A percentile compares a stretch with the other conserved stretches of the same genome.
Conservation (phyloP, 495 filamentous ascomycete genomes). For the Podospora bellae-mahoneyi region DNA sequence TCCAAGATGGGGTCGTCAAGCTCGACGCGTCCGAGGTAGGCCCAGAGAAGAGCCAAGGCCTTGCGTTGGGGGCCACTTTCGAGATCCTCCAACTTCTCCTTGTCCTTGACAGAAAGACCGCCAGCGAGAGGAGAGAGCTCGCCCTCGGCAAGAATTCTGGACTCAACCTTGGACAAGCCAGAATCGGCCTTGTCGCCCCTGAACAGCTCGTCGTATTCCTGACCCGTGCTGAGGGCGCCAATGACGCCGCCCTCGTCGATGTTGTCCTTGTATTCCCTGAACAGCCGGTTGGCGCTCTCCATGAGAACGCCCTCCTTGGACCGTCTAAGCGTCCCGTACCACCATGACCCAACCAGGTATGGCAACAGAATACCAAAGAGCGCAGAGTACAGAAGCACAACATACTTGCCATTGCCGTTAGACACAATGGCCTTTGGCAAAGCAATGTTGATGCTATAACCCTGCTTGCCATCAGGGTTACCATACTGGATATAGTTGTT, state of each 20-base stretch:
- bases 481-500: slow-evolving; percentile 96
- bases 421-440: slow-evolving; percentile 89
- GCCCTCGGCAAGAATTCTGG: slow-evolving; percentile 62
- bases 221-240: slow-evolving; percentile 72
- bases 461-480: slow-evolving; percentile 96
- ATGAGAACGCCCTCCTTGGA: slow-evolving; percentile 90
- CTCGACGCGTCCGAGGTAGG: slow-evolving; percentile 84
- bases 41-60: slow-evolving; percentile 87
- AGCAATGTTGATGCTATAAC: slow-evolving; percentile 95
- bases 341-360: slow-evolving; percentile 94
- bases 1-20: slow-evolving; percentile 66
- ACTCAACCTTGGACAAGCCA: slow-evolving; percentile 76
- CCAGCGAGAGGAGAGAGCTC: slow-evolving; percentile 44
- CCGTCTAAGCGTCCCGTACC: slow-evolving; percentile 90
- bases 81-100: slow-evolving; percentile 62
- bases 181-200: slow-evolving; percentile 70
- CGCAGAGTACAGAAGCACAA: slow-evolving; percentile 80
- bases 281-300: slow-evolving; percentile 87
- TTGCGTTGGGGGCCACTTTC: slow-evolving; percentile 74
- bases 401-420: slow-evolving; percentile 93
- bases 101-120: slow-evolving; percentile 66
- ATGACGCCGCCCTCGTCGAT: slow-evolving; percentile 78
- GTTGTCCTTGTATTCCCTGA: slow-evolving; percentile 83
- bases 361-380: slow-evolving; percentile 86
- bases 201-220: slow-evolving; percentile 67